Conservation (phyloP, 2,329 filamentous ascomycete genomes). For the Mycogone perniciosa region DNA sequence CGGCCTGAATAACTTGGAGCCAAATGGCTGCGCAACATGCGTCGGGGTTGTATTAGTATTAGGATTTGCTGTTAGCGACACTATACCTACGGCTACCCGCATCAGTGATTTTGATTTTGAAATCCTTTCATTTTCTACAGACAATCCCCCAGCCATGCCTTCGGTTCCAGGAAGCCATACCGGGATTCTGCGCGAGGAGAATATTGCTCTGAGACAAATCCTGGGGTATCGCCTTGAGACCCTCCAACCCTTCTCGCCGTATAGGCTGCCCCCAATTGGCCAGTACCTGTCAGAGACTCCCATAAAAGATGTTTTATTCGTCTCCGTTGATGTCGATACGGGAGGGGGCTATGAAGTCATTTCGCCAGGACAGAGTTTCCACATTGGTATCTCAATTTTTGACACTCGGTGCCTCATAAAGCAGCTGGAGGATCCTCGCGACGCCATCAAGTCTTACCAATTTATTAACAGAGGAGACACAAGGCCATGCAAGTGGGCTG, state of each 20-base stretch:
- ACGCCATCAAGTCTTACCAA: slow-evolving; percentile 15
- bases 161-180: slow-evolving; percentile 8
- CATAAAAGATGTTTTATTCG: slow-evolving; percentile 13
- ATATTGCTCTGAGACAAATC: slow-evolving; percentile 15
- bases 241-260: not conserved
- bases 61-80: too few species aligned
- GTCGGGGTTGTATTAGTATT: too few species aligned
- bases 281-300: slow-evolving; percentile 5
- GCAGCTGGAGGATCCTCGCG: not conserved
- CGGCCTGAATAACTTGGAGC: too few species aligned
- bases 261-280: not conserved
- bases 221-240: slow-evolving; percentile 14
- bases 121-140: too few species aligned
- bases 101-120: too few species aligned
- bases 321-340: slow-evolving; percentile 15
- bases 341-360: slow-evolving; percentile 10
- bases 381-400: slow-evolving; percentile 16
- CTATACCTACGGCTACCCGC: too few species aligned
- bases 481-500: slow-evolving; percentile 8
- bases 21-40: too few species aligned
- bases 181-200: slow-evolving; percentile 18
- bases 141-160: not conserved
- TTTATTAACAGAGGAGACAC: slow-evolving; percentile 11
- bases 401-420: slow-evolving; percentile 12
- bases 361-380: slow-evolving; percentile 12